A percentile compares a stretch with the other conserved stretches of the same genome.
Conservation (phyloP, 164 flowering plant species). For the Protea cynaroides region DNA sequence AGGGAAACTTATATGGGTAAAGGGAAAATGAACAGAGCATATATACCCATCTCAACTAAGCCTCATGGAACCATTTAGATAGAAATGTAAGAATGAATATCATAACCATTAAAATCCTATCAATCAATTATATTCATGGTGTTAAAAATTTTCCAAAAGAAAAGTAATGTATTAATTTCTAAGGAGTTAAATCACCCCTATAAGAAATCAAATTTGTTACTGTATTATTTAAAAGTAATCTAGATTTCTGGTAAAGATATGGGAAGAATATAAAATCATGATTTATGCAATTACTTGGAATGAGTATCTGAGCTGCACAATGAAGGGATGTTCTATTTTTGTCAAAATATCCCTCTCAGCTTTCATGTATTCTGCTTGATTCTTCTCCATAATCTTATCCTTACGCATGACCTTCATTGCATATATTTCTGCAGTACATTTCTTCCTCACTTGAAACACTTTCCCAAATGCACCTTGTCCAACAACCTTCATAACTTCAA, state of each 20-base stretch:
- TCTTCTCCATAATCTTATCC: constrained; percentile 77
- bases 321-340: constrained; percentile 73
- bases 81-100: neutral
- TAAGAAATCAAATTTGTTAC: neutral
- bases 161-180: neutral
- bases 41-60: too few relatives aligned
- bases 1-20: too few relatives aligned
- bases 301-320: constrained; percentile 85
- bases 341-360: constrained; percentile 88
- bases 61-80: neutral
- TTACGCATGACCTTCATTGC: constrained; percentile 97
- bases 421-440: constrained; percentile 66
- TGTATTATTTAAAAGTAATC: neutral
- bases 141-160: neutral
- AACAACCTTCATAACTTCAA: constrained; percentile 78
- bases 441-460: constrained; percentile 85
- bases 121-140: neutral
- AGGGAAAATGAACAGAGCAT: too few relatives aligned
- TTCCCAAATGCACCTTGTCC: constrained; percentile 94
- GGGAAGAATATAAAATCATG: neutral
- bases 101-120: neutral
- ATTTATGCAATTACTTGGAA: constrained; percentile 55
- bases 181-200: too few relatives aligned
- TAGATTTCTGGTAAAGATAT: neutral
- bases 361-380: constrained; percentile 84